A percentile compares a stretch with the other conserved stretches of the same genome.
Conservation (phyloP, 805 yeast species). For the Priceomyces haplophilus region DNA sequence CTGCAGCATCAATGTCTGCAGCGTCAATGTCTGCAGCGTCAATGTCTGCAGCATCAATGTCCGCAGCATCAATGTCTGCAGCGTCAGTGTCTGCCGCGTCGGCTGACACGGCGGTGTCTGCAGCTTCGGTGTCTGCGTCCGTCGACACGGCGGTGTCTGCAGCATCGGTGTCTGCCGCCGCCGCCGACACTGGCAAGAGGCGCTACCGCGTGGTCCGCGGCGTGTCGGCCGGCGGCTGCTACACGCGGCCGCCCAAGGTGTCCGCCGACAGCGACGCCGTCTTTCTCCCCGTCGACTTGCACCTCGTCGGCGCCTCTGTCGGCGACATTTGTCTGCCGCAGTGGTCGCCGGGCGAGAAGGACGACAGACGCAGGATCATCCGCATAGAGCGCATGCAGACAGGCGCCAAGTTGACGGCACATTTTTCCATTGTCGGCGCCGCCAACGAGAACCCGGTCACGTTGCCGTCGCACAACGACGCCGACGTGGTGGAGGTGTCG, state of each 20-base stretch:
- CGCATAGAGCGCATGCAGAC: constrained; percentile 54
- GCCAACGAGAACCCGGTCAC: constrained; percentile 46
- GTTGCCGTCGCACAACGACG: constrained; percentile 39
- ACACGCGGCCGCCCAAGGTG: constrained; percentile 53
- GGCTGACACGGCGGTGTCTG: too few relatives aligned
- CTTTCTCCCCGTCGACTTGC: constrained; percentile 47
- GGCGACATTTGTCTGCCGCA: constrained; percentile 49
- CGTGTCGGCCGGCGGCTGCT: constrained; percentile 55
- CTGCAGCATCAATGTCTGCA: too few relatives aligned
- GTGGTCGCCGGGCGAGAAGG: constrained; percentile 47
- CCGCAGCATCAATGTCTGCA: too few relatives aligned
- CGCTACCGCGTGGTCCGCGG: constrained; percentile 52
- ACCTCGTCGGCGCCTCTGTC: constrained; percentile 43
- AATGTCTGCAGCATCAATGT: too few relatives aligned
- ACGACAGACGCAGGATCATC: constrained; percentile 55
- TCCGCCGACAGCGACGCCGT: constrained; percentile 24
- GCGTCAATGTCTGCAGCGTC: too few relatives aligned
- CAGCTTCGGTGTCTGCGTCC: too few relatives aligned
- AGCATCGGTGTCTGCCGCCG: too few relatives aligned
- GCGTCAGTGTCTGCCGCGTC: too few relatives aligned
- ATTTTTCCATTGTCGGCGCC: constrained; percentile 50
- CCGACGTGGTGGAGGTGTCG: constrained; percentile 56
- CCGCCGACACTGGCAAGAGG: too few relatives aligned
- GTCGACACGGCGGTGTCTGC: too few relatives aligned
- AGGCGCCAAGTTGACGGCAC: constrained; percentile 44